Base-by-base conservation (phyloP, 257 asterid species). In the Anisodus acutangulus region DNA sequence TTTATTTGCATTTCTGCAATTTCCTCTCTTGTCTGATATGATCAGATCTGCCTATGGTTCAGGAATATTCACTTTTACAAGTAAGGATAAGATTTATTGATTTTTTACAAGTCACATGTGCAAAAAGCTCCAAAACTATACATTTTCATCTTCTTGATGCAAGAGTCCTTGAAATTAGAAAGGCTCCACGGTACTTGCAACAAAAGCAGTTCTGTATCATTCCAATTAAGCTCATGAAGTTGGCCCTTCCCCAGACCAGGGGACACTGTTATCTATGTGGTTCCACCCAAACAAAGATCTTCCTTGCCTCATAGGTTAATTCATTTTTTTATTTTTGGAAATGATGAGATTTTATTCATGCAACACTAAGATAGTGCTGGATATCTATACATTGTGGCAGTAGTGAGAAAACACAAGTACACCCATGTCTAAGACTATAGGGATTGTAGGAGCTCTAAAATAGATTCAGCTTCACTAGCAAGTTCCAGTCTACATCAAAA, bases 1-100 rank as follows among this genome's bases (percentile, higher is more conserved):
- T 8, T 35, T 84, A 43, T 88, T 85, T 78, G 87, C 87, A 13
- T 86, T 84, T 8, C 58, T 87, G 70, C 88, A 87, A 59, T 87
- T 85, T 70, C 87, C 89, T 3, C 57, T 85, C 31, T 84, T 87
- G 68, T 86, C 84, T 68, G 86, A 87, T 82, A 83, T 82, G 70
- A 49, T 85, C 19, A 70, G 57, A 82, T 87, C 87, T 9, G 85
- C 88, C 72, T 85, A 87, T 60, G 84, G 86, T 19, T 78, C 84
- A 2, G 89, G 87, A 10, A 76, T 87, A 31, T 87, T 85, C 60
- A n/a, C 54, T 70, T 49, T 70, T 39, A 70, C 55, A 41, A 43
- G 13, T 37, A 70, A 70, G 26, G 79, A 70, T 71, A 71, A 13
- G 35, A 43, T 71, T 39, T 71, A 71, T 43, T 71, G 13, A 71